Evolutionary conservation across 768 basidiomycete species (phyloP).

Genomic region (Leccinum incarnatum): DNA sequence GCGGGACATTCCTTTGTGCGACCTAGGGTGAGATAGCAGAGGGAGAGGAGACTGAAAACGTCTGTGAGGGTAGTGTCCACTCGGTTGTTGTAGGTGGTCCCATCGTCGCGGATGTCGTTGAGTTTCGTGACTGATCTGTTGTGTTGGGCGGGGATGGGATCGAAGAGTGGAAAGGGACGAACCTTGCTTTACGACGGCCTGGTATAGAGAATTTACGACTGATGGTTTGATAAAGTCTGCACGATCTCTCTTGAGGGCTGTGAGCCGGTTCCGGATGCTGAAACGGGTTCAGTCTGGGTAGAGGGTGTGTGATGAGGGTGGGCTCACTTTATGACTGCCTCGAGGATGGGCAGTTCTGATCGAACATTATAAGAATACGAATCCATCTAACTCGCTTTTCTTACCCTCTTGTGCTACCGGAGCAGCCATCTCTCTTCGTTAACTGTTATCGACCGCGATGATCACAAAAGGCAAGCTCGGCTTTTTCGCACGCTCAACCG

Average conservation of each 20-base stretch:
- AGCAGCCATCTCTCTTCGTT: conserved; percentile 48
- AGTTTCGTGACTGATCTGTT: conserved; percentile 71
- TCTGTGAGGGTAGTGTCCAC: conserved; percentile 94
- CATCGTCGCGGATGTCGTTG: conserved; percentile 85
- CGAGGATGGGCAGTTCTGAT: conserved; percentile 88
- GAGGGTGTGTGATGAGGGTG: conserved; percentile 18
- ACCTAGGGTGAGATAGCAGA: conserved; percentile 98
- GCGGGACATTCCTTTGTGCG: conserved; percentile 94
- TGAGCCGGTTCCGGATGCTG: conserved; percentile 93
- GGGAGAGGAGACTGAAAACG: conserved; percentile 90
- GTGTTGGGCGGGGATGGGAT: not conserved
- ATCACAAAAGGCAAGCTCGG: conserved; percentile 33
- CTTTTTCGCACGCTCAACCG: conserved; percentile 34
- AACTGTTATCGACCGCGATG: conserved; percentile 18
- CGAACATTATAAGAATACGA: conserved; percentile 20
- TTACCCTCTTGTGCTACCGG: conserved; percentile 80
- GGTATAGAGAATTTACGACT: conserved; percentile 92
- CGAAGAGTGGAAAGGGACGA: conserved; percentile 15
- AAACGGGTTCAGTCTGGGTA: conserved; percentile 18
- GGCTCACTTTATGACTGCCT: conserved; percentile 82
- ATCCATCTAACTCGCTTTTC: not conserved
- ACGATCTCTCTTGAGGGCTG: conserved; percentile 90
- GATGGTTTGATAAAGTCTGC: conserved; percentile 90
- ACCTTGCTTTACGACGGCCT: conserved; percentile 93
- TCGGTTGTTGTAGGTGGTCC: conserved; percentile 58